phyloP scores from a whole-genome alignment of 768 basidiomycete species.

The Neoboletus subvelutipes region DNA sequence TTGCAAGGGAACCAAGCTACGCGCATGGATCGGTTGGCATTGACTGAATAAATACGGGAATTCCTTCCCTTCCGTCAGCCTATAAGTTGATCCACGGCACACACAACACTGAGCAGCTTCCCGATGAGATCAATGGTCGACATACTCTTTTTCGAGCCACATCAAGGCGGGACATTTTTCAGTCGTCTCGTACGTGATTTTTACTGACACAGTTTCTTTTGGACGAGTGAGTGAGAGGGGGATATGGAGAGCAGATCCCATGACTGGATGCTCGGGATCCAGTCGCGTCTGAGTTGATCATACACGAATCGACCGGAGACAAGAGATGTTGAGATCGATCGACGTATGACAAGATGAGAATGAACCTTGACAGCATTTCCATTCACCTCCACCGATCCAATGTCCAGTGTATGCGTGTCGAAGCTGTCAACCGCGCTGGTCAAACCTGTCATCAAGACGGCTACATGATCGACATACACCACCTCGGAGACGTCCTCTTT shows the following conservation, averaged over 20 bases:
- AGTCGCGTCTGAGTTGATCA: constrained; percentile 45
- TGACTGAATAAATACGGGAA: constrained; percentile 92
- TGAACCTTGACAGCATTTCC: constrained; percentile 48
- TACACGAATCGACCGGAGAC: neutral
- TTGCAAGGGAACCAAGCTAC: constrained; percentile 78
- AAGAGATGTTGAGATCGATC: neutral
- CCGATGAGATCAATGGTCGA: neutral
- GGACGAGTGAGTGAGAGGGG: constrained; percentile 39
- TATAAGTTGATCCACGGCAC: constrained; percentile 21
- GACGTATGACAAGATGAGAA: neutral
- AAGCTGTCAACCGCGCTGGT: constrained; percentile 35
- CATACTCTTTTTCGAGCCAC: constrained; percentile 80
- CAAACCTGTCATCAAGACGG: neutral
- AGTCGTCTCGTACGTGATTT: constrained; percentile 73
- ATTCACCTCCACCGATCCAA: constrained; percentile 52
- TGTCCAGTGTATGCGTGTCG: constrained; percentile 52
- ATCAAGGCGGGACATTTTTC: constrained; percentile 74
- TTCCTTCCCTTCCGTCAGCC: constrained; percentile 82
- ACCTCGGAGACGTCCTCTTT: constrained; percentile 40
- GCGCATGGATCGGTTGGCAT: constrained; percentile 88
- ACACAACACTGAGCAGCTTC: neutral
- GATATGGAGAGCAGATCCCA: constrained; percentile 76
- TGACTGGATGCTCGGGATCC: constrained; percentile 58
- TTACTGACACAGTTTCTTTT: constrained; percentile 45
- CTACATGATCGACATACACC: constrained; percentile 33